A percentile compares a stretch with the other conserved stretches of the same genome.
These are phyloP conservation scores for Irpex rosettiformis DNA, from an alignment of 1,284 basidiomycete species.

Conservation along the genomic window DNA sequence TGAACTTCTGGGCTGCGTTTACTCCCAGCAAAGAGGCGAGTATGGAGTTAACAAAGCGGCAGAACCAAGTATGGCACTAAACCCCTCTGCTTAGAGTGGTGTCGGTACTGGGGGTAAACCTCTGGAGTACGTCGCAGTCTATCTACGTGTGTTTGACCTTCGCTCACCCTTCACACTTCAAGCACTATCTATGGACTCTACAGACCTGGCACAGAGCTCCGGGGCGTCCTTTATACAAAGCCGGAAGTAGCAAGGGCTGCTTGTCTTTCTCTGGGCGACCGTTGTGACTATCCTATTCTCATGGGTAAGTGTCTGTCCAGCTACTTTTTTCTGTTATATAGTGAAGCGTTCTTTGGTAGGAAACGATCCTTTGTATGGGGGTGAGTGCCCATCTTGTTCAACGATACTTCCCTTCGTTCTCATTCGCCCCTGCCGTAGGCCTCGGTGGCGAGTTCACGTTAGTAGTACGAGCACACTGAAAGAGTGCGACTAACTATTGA, in stretches of 20 bases:
- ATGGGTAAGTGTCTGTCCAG: conserved; percentile 48
- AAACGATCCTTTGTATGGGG: conserved; percentile 81
- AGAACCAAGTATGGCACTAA: conserved; percentile 2
- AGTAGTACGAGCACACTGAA: conserved; percentile 25
- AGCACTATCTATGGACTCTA: conserved; percentile 80
- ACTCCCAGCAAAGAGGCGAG: conserved; percentile 66
- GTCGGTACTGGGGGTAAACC: conserved; percentile 68
- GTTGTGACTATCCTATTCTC: conserved; percentile 78
- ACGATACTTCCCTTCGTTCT: neutral
- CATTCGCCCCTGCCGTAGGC: conserved; percentile 36
- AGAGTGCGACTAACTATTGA: conserved; percentile 1
- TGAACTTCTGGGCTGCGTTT: conserved; percentile 85
- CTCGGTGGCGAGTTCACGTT: conserved; percentile 83
- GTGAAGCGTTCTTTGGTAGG: conserved; percentile 35
- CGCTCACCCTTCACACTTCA: conserved; percentile 3
- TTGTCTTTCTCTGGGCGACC: conserved; percentile 58
- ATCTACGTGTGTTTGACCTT: neutral
- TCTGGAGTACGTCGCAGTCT: conserved; percentile 48
- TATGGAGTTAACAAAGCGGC: neutral
- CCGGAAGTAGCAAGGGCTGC: conserved; percentile 66
- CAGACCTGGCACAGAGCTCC: conserved; percentile 74
- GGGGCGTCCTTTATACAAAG: conserved; percentile 73
- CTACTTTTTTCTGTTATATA: neutral
- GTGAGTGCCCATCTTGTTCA: conserved; percentile 34
- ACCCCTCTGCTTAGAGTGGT: conserved; percentile 57